Percentiles rank a stretch among this genome's conserved stretches.
These are phyloP conservation scores for Albizia julibrissin DNA, from an alignment of 306 rosid species.

Conservation along the genomic window DNA sequence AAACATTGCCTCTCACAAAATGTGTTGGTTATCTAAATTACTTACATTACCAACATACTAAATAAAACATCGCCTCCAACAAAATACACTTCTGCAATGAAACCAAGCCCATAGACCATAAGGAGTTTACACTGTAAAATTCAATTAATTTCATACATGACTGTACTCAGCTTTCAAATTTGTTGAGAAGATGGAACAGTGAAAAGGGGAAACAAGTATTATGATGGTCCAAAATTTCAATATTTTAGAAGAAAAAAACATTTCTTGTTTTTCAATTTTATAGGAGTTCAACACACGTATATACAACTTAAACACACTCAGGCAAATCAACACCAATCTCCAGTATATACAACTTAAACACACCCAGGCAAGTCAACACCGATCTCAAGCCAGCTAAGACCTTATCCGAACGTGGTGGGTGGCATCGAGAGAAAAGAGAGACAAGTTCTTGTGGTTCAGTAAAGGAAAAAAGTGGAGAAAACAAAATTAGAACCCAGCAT, in stretches of 20 bases:
- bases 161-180: background rate
- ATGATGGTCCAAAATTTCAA: background rate
- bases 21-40: background rate
- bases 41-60: background rate
- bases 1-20: no score
- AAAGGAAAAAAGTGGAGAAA: background rate
- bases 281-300: no score
- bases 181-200: background rate
- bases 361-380: no score
- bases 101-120: background rate
- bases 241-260: background rate
- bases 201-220: background rate
- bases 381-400: no score
- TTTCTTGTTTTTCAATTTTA: background rate
- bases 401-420: no score
- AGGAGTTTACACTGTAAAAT: background rate
- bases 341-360: no score
- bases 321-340: no score
- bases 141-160: conserved; percentile 23
- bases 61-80: background rate
- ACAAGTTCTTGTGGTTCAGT: background rate
- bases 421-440: background rate
- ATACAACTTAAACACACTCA: no score
- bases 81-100: background rate
- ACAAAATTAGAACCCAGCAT: background rate